Evolutionary conservation across 768 basidiomycete genomes (phyloP), one percentile per base, ranked within the genome.

Genomic region (Mycena belliarum): DNA sequence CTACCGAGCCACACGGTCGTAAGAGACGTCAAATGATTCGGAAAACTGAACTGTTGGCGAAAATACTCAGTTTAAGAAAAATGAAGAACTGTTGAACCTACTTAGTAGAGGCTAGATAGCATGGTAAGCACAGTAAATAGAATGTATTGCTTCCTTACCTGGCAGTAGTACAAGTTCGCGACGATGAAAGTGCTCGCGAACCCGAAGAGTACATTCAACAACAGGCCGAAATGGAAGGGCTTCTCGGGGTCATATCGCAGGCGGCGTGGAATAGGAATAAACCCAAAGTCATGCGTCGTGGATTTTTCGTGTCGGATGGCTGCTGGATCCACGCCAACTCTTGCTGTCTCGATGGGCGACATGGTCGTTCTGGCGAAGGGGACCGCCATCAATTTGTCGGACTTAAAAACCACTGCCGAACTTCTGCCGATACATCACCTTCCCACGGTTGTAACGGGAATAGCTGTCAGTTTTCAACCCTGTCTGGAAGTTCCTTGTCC

Each of bases 131-230:
- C n/a, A n/a, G n/a, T n/a, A 10, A 24, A 12, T 8, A 6, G 3
- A n/a, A 20, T 10, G 29, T 32, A 6, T 20, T 1, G 2, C 4
- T 6, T 11, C 7, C 48, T 12, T 49, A 59, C 61, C 50, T 91
- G 89, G 59, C 86, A 89, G 63, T 93, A 94, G 67, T 93, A 93
- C 45, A 93, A 68, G 66, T 93, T 93, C n/a, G 84, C 81, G 15
- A 85, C 85, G 41, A 74, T 77, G 64, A 84, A 82, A 26, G 86
- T 88, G 61, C 84, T 81, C 24, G 80, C 83, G 59, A 85, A 75
- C 18, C 85, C 89, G 65, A 91, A 89, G 0, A 82, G 74, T 12
- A 76, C 63, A 58, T 88, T 88, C 33, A 85, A 66, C 41, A 79
- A 28, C 12, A 82, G 48, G 4, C 82, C 81, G 61, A 87, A 86